phyloP scores from a whole-genome alignment of 306 rosid species.

The Ochetophila trinervis region DNA sequence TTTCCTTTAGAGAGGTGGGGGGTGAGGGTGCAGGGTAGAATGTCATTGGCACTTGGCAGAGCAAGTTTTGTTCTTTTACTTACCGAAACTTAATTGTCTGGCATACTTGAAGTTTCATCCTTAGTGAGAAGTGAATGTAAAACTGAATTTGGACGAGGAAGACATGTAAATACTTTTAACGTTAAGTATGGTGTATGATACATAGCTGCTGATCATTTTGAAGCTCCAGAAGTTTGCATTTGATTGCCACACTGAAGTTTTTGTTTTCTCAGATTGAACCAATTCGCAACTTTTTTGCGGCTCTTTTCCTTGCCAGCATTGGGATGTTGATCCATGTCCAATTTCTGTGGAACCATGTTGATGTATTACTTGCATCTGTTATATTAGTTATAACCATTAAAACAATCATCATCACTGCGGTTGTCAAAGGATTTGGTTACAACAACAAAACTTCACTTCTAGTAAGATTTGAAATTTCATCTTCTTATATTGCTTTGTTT shows the following conservation, averaged over 20 bases:
- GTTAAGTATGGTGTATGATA: neutral
- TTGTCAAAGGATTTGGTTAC: constrained; percentile 97
- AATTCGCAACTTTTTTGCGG: constrained; percentile 92
- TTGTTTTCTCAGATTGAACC: constrained; percentile 77
- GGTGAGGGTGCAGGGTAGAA: no score
- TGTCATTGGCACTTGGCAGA: no score
- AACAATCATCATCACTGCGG: constrained; percentile 65
- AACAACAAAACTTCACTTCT: constrained; percentile 82
- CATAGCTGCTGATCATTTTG: neutral
- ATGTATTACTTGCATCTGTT: constrained; percentile 90
- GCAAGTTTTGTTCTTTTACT: neutral
- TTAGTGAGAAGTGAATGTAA: neutral
- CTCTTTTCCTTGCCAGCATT: constrained; percentile 97
- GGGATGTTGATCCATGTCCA: constrained; percentile 99
- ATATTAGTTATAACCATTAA: constrained; percentile 85
- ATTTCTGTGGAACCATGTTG: constrained; percentile 97
- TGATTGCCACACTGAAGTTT: constrained; percentile 19
- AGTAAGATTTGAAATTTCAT: constrained; percentile 51
- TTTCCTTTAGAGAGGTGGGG: no score
- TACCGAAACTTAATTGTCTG: no score
- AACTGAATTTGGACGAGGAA: neutral
- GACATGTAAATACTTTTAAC: neutral
- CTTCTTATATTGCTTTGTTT: neutral
- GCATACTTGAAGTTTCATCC: neutral
- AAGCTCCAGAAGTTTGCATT: neutral